Evolutionary conservation across 1,284 basidiomycete species (phyloP).

Genomic region (Stygiomarasmius scandens): DNA sequence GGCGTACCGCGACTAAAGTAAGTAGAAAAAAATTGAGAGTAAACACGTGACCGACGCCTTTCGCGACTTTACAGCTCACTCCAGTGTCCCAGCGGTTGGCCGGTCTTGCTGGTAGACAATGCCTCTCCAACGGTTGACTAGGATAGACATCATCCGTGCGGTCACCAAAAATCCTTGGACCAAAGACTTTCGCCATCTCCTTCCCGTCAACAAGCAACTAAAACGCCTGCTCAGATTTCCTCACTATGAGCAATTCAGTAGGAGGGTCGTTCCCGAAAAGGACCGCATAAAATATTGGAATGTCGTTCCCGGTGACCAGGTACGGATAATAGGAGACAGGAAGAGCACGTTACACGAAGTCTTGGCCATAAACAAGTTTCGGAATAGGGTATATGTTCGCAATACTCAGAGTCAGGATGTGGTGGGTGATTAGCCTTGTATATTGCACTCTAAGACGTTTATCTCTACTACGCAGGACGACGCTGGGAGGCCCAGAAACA

Average conservation of each 20-base stretch:
- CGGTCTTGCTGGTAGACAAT: conserved; percentile 14
- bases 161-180: conserved; percentile 59
- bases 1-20: not conserved
- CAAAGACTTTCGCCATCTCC: conserved; percentile 65
- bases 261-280: conserved; percentile 59
- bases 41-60: not conserved
- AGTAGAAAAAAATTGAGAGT: not conserved
- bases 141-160: conserved; percentile 45
- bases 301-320: conserved; percentile 79
- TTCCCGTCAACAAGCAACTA: conserved; percentile 53
- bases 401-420: conserved; percentile 43
- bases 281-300: conserved; percentile 86
- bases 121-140: conserved; percentile 41
- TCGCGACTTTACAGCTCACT: not conserved
- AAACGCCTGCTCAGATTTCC: conserved; percentile 32
- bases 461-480: not conserved
- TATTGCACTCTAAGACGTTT: not conserved
- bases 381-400: conserved; percentile 65
- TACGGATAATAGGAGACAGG: conserved; percentile 69
- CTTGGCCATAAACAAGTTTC: conserved; percentile 68
- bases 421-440: not conserved
- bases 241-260: conserved; percentile 32
- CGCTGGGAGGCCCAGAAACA: conserved; percentile 22
- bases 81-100: not conserved
- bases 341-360: conserved; percentile 66